Evolutionary conservation across 139 green algal genomes (phyloP).

Genomic region (Asterochloris sp.): DNA sequence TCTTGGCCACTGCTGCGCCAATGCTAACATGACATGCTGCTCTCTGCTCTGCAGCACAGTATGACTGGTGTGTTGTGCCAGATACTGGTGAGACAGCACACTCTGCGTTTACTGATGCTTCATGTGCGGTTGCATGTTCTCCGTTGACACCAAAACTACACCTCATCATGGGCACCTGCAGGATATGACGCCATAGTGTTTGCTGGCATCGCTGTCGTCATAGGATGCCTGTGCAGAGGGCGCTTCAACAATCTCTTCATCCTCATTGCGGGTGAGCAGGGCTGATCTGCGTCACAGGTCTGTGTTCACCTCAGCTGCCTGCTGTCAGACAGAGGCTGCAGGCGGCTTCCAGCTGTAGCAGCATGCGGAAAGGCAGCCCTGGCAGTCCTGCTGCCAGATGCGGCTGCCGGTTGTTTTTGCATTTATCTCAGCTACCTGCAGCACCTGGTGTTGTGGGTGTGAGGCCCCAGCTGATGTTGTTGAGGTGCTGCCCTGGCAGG

Average conservation of each 20-base stretch:
- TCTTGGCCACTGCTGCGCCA: too few species aligned
- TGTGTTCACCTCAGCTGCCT: not conserved
- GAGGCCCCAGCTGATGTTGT: too few species aligned
- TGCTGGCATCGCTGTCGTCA: slow-evolving; percentile 33
- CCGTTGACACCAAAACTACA: too few species aligned
- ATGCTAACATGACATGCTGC: too few species aligned
- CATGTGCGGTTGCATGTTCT: too few species aligned
- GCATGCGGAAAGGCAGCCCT: not conserved
- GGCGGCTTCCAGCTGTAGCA: not conserved
- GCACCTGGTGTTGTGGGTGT: too few species aligned
- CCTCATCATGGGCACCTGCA: too few species aligned
- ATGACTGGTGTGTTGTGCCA: slow-evolving; percentile 31
- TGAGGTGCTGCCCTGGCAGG: too few species aligned
- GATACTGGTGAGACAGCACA: not conserved
- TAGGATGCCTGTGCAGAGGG: slow-evolving; percentile 36
- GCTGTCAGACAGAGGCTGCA: not conserved
- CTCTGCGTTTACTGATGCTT: too few species aligned
- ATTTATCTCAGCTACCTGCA: not conserved
- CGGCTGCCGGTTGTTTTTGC: too few species aligned
- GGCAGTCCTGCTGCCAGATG: not conserved
- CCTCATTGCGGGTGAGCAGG: slow-evolving; percentile 24
- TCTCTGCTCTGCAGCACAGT: slow-evolving; percentile 17
- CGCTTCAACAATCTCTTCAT: slow-evolving; percentile 42
- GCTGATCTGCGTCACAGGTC: not conserved
- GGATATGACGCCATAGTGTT: slow-evolving; percentile 39